These are phyloP conservation scores for Raffaelea deltoideospora DNA, from an alignment of 2,329 filamentous ascomycete species.

Conservation along the genomic window DNA sequence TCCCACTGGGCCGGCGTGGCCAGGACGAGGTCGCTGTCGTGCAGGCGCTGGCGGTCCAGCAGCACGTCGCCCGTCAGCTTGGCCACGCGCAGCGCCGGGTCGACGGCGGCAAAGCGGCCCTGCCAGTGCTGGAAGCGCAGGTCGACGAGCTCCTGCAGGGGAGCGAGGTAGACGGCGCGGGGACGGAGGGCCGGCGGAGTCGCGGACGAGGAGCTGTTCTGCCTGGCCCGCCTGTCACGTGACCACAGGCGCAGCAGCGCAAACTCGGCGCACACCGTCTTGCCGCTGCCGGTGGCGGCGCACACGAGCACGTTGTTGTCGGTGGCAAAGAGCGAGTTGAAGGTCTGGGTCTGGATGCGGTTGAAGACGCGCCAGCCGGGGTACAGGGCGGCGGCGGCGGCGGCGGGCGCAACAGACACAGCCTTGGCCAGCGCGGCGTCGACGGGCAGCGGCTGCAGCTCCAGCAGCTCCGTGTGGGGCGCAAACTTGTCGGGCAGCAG, in stretches of 20 bases:
- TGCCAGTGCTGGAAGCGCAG: slow-evolving; percentile 73
- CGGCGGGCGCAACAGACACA: slow-evolving; percentile 71
- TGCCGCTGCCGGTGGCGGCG: slow-evolving; percentile 86
- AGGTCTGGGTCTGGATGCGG: slow-evolving; percentile 92
- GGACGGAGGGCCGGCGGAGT: slow-evolving; percentile 38
- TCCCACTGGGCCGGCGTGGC: slow-evolving; percentile 95
- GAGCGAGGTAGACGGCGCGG: slow-evolving; percentile 84
- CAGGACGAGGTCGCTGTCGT: slow-evolving; percentile 74
- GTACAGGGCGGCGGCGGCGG: slow-evolving; percentile 60
- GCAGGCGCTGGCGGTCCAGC: slow-evolving; percentile 76
- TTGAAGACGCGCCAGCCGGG: slow-evolving; percentile 82
- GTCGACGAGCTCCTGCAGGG: slow-evolving; percentile 87
- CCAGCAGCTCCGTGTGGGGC: slow-evolving; percentile 78
- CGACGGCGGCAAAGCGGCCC: slow-evolving; percentile 53
- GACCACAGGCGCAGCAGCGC: slow-evolving; percentile 83
- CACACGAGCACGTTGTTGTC: slow-evolving; percentile 91
- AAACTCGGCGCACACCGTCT: slow-evolving; percentile 94
- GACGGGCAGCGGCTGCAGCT: slow-evolving; percentile 81
- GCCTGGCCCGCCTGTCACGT: too few relatives aligned
- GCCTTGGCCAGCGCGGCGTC: slow-evolving; percentile 77
- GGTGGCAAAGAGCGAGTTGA: slow-evolving; percentile 80
- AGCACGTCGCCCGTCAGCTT: slow-evolving; percentile 90
- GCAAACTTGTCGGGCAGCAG: slow-evolving; percentile 92
- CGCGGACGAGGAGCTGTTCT: background rate
- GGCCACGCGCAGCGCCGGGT: slow-evolving; percentile 76